phyloP scores from a whole-genome alignment of 768 basidiomycete genomes.

The Ramaria rubella region DNA sequence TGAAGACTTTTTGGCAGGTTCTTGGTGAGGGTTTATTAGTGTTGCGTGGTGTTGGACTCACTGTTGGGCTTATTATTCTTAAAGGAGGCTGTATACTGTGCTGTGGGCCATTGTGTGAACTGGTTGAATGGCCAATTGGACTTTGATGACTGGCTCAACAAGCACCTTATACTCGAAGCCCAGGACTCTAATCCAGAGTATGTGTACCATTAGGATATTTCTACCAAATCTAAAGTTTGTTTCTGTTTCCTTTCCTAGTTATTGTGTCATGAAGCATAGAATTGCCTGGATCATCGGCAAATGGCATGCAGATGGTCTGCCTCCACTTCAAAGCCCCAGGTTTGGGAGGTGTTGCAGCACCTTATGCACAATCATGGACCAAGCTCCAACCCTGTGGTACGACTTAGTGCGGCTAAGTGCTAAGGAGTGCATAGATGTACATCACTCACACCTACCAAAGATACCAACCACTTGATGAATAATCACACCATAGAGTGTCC shows the following conservation, averaged over 20 bases:
- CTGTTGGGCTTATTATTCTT: constrained; percentile 25
- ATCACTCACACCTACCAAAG: constrained; percentile 23
- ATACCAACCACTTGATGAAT: not conserved
- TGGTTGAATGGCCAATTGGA: constrained; percentile 57
- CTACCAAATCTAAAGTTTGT: not conserved
- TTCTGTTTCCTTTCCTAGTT: constrained; percentile 39
- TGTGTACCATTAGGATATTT: constrained; percentile 13
- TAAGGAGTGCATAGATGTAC: constrained; percentile 81
- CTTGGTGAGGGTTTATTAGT: constrained; percentile 39
- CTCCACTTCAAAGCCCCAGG: constrained; percentile 38
- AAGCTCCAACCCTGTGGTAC: constrained; percentile 78
- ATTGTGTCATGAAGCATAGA: constrained; percentile 87
- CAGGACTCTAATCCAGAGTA: constrained; percentile 54
- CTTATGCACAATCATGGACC: constrained; percentile 62
- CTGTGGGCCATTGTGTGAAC: constrained; percentile 73
- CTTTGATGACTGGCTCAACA: constrained; percentile 64
- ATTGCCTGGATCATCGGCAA: constrained; percentile 93
- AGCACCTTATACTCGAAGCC: constrained; percentile 53
- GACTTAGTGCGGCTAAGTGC: constrained; percentile 75
- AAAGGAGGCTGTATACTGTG: constrained; percentile 85
- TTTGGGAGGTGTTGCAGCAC: constrained; percentile 80
- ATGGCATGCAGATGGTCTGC: constrained; percentile 70
- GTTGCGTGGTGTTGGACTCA: not conserved
- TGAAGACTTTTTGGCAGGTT: constrained; percentile 50
- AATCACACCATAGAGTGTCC: constrained; percentile 41